Evolutionary conservation across 352 stramenopile genomes (phyloP), one percentile per base, ranked within the genome.

Genomic region (Phytopythium cucurbitacearum): DNA sequence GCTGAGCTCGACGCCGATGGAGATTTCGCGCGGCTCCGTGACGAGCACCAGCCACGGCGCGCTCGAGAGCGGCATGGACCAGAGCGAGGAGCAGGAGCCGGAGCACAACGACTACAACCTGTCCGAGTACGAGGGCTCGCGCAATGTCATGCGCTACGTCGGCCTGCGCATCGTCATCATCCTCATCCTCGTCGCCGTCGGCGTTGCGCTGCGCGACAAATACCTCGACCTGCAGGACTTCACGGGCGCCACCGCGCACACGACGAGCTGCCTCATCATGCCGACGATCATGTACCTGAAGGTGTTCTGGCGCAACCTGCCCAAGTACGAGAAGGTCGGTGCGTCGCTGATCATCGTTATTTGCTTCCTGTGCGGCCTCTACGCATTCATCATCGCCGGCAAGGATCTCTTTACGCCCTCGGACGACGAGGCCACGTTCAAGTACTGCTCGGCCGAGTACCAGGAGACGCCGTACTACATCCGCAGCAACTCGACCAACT

Each of bases 201-300:
- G 72, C 4, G 59, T 81, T 8, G 41, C 69, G 12, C 47, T 65
- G 5, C 67, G 74, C n/a, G 69, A 79, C 49, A 61, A 78, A 32
- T 86, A 82, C 56, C 57, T 81, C 12, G 75, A 86, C 38, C 48
- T 86, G 40, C 52, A 63, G 43, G 75, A 86, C 64, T 77, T 86
- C 39, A 69, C 76, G 33, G 75, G 75, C 5, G 75, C 75, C 36
- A 76, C 75, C 4, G 60, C 60, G 16, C 64, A 78, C 56, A 83
- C 75, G 34, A 63, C 74, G 32, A 82, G 71, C 57, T 86, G 73
- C 40, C 67, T 86, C 38, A 48, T 74, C 9, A 57, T 88, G 51
- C 75, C 75, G 7, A 58, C 85, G 47, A 57, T 80, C 21, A 72
- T 88, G 13, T 78, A 88, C 51, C 54, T 85, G 42, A 75, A 69